Evolutionary conservation across 2,329 filamentous ascomycete species (phyloP).

Genomic region (Aurifilum marmelostoma): DNA sequence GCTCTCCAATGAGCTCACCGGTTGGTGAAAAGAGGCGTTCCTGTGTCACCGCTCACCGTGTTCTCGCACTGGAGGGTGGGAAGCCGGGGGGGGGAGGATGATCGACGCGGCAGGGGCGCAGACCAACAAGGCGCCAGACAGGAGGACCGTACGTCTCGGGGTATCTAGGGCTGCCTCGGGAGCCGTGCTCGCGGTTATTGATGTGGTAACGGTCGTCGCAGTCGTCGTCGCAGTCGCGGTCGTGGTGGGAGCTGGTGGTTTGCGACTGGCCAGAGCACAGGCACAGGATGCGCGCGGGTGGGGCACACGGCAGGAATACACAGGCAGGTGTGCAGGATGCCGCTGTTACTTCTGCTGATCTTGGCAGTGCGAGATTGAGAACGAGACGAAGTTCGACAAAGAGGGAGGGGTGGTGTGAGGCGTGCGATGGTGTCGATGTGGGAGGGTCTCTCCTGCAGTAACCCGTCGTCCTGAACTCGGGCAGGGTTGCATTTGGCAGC

Average conservation of each 20-base stretch:
- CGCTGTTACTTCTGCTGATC: constrained; percentile 8
- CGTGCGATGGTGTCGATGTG: constrained; percentile 33
- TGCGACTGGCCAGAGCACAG: constrained; percentile 4
- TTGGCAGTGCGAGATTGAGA: constrained; percentile 24
- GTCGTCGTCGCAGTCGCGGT: constrained; percentile 18
- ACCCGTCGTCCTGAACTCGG: constrained; percentile 35
- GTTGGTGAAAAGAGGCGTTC: constrained; percentile 38
- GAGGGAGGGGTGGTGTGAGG: constrained; percentile 14
- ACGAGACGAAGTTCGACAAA: constrained; percentile 10
- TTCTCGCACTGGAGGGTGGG: constrained; percentile 28
- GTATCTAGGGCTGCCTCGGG: constrained; percentile 21
- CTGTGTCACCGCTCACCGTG: constrained; percentile 38
- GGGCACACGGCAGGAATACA: constrained; percentile 19
- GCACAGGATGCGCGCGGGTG: constrained; percentile 19
- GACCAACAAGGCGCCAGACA: constrained; percentile 18
- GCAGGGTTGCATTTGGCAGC: constrained; percentile 31
- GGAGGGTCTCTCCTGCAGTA: constrained; percentile 36
- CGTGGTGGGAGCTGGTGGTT: background rate
- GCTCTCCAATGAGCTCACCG: constrained; percentile 39
- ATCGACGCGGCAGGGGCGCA: constrained; percentile 12
- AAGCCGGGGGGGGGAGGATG: background rate
- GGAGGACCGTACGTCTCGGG: constrained; percentile 4
- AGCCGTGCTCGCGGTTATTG: constrained; percentile 11
- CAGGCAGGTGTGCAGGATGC: background rate
- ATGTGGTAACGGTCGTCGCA: background rate